Percentiles rank a stretch among this genome's conserved stretches.
Conservation (phyloP, 2,329 filamentous ascomycete species). For the Penicillium sp. region DNA sequence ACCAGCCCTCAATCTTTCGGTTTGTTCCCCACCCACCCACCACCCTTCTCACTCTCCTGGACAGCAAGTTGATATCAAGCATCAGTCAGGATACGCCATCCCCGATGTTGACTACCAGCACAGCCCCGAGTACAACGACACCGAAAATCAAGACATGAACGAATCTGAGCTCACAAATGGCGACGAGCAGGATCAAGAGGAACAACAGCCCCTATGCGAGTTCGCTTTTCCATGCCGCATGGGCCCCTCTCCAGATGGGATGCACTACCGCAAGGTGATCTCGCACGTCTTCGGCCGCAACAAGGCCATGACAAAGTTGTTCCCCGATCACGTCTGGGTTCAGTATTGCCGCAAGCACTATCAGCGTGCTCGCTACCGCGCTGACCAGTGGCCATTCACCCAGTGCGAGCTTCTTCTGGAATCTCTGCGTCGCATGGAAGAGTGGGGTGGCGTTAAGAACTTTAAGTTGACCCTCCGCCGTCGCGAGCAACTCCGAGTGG, state of each 20-base stretch:
- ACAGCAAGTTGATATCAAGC: too few species aligned
- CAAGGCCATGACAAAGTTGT: slow-evolving; percentile 67
- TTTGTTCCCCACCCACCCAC: neutral
- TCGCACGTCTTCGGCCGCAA: slow-evolving; percentile 80
- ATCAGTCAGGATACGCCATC: too few species aligned
- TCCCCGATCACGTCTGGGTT: slow-evolving; percentile 66
- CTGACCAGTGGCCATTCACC: slow-evolving; percentile 51
- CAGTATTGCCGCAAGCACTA: slow-evolving; percentile 78
- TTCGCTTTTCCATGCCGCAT: slow-evolving; percentile 14
- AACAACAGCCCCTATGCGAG: slow-evolving; percentile 9
- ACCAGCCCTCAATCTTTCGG: neutral
- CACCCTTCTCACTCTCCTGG: neutral
- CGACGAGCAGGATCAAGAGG: neutral
- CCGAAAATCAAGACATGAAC: neutral
- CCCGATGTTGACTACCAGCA: neutral
- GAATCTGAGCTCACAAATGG: too few species aligned
- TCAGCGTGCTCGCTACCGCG: slow-evolving; percentile 68
- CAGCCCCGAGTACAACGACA: neutral
- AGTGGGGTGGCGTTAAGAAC: slow-evolving; percentile 56
- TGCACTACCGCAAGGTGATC: slow-evolving; percentile 65
- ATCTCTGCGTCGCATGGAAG: slow-evolving; percentile 59
- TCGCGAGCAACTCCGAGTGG: slow-evolving; percentile 38
- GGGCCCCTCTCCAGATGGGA: slow-evolving; percentile 21
- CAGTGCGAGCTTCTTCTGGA: slow-evolving; percentile 61
- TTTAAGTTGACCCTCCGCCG: slow-evolving; percentile 51